Percentiles rank a stretch among this genome's conserved stretches.
These are phyloP conservation scores for Colletotrichum musae DNA, from an alignment of 2,329 filamentous ascomycete genomes.

Conservation along the genomic window DNA sequence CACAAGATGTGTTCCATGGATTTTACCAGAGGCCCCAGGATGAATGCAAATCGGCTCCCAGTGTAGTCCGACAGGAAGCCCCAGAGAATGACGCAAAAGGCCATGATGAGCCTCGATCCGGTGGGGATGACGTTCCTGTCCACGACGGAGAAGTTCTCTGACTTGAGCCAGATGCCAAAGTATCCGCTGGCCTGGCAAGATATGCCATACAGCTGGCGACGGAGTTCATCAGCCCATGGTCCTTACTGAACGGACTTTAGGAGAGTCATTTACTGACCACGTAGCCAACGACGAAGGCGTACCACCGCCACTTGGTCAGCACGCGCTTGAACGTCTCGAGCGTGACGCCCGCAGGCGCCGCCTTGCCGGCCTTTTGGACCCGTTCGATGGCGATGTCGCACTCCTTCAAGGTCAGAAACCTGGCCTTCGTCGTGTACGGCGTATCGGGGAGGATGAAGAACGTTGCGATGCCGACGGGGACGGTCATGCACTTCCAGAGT, in stretches of 20 bases:
- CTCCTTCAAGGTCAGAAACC: slow-evolving; percentile 22
- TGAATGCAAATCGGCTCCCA: slow-evolving; percentile 20
- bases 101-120: slow-evolving; percentile 44
- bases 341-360: slow-evolving; percentile 37
- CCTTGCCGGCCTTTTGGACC: slow-evolving; percentile 38
- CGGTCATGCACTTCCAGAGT: slow-evolving; percentile 31
- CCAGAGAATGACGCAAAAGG: slow-evolving; percentile 40
- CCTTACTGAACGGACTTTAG: background rate
- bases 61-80: slow-evolving; percentile 45
- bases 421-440: slow-evolving; percentile 28
- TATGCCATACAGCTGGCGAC: slow-evolving; percentile 22
- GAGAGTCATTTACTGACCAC: slow-evolving; percentile 32
- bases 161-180: slow-evolving; percentile 47
- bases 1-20: too few species aligned
- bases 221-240: background rate
- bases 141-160: slow-evolving; percentile 45
- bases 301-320: slow-evolving; percentile 41
- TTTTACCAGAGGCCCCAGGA: slow-evolving; percentile 18
- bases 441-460: slow-evolving; percentile 35
- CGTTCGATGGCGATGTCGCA: slow-evolving; percentile 31
- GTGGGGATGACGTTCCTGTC: slow-evolving; percentile 45
- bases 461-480: slow-evolving; percentile 42
- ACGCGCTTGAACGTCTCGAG: slow-evolving; percentile 40
- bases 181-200: slow-evolving; percentile 30
- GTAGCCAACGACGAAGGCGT: slow-evolving; percentile 43